Conservation (phyloP, 1,284 basidiomycete species). For the Rhodofomes roseus region DNA sequence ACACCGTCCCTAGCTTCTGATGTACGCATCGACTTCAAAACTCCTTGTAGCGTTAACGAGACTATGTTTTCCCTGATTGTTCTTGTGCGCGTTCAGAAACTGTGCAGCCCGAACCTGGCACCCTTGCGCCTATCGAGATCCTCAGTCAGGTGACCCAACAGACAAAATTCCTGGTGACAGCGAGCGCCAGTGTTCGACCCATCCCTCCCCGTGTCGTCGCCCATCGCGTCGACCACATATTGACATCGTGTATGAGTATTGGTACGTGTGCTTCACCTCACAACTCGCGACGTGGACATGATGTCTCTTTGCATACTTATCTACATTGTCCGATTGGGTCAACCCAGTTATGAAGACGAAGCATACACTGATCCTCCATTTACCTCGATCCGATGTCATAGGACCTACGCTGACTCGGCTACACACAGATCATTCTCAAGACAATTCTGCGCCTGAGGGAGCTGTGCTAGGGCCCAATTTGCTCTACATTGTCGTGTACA, state of each 20-base stretch:
- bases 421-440: background rate
- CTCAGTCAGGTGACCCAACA: too few species aligned
- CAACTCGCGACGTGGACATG: conserved; percentile 31
- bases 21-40: too few species aligned
- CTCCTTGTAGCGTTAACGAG: too few species aligned
- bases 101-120: too few species aligned
- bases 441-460: background rate
- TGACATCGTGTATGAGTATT: background rate
- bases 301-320: conserved; percentile 57
- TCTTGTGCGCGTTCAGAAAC: too few species aligned
- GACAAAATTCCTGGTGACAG: too few species aligned
- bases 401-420: background rate
- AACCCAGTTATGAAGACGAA: conserved; percentile 26
- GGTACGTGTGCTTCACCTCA: background rate
- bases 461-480: background rate
- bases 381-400: background rate
- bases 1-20: too few species aligned
- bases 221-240: background rate
- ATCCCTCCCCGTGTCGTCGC: background rate
- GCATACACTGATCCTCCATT: conserved; percentile 15
- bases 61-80: too few species aligned
- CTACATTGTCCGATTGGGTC: conserved; percentile 79
- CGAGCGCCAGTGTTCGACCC: too few species aligned
- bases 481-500: background rate
- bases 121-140: too few species aligned